These are phyloP conservation scores for Chytridium lagenaria DNA, from an alignment of 371 early-diverging fungal genomes.

Conservation along the genomic window DNA sequence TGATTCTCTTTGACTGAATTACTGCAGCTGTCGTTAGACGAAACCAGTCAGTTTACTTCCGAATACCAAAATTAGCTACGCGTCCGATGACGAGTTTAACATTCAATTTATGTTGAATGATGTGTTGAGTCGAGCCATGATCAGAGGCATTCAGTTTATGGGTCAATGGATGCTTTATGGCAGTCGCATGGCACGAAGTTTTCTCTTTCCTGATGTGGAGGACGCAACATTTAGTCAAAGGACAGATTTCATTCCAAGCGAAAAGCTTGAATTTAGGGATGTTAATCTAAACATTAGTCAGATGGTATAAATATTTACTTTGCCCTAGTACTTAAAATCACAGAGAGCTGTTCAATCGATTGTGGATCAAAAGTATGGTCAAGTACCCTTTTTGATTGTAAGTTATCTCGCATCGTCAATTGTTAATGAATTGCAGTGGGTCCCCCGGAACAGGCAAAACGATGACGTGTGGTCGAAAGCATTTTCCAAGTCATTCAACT, in stretches of 20 bases:
- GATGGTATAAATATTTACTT: slow-evolving; percentile 7
- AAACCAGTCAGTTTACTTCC: slow-evolving; percentile 3
- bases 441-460: slow-evolving; percentile 51
- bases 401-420: not conserved
- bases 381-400: slow-evolving; percentile 33
- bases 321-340: not conserved
- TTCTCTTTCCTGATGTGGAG: slow-evolving; percentile 33
- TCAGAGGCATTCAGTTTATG: slow-evolving; percentile 7
- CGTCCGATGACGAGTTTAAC: slow-evolving; percentile 19
- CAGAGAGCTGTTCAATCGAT: slow-evolving; percentile 35
- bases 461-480: slow-evolving; percentile 36
- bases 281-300: slow-evolving; percentile 26
- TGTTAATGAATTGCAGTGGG: slow-evolving; percentile 22
- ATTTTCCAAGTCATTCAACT: slow-evolving; percentile 25
- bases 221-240: slow-evolving; percentile 17
- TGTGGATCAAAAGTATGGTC: slow-evolving; percentile 28
- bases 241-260: not conserved
- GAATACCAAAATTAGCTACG: not conserved
- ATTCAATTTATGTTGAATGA: slow-evolving; percentile 27
- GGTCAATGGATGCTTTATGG: not conserved
- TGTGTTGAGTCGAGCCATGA: not conserved
- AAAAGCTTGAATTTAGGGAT: slow-evolving; percentile 21
- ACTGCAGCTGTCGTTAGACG: slow-evolving; percentile 7
- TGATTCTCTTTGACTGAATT: not conserved
- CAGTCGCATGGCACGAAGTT: not conserved